Base-by-base conservation (phyloP, 176 grass and related monocot genomes). In the Oryza coarctata region DNA sequence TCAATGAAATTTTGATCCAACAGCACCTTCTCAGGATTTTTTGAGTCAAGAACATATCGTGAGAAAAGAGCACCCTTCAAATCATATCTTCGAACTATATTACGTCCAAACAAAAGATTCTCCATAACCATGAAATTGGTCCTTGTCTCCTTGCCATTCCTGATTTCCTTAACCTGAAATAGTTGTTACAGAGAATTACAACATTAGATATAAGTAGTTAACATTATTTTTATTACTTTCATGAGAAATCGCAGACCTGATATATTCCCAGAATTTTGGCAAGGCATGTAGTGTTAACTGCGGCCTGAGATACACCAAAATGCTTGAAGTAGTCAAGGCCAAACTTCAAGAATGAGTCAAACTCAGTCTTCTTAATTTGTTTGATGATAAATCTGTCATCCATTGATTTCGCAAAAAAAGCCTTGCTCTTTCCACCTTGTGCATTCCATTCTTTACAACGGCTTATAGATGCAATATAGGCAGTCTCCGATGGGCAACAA, bases 321-420 rank as follows among this genome's bases (percentile, higher is more conserved):
- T 98, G 87, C 74, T 88, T 93, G 75, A 98, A 98, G 75, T 98
- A 98, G 85, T 95, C 86, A n/a, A 90, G 88, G 15, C 86, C 90
- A 86, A 95, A 98, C 81, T 93, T 87, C 68, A 98, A 83, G 79
- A 98, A 98, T 32, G 92, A 98, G 35, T 98, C 92, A 77, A 95
- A 92, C 60, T 98, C 95, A 5, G 88, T 89, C 74, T 89, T 92
- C 77, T 98, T 95, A 27, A 98, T 94, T 81, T 92, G 86, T 85
- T 98, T 98, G 75, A 98, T 94, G 64, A 98, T 94, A 80, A 98
- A 94, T 82, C 95, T 89, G 49, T 95, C 95, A 85, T 98, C 90
- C 84, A 89, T 76, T 83, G 95, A 80, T 74, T 98, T 98, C 2
- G 88, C 90, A 79, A 98, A 98, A 73, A 91, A 91, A 64, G 80